A percentile compares a stretch with the other conserved stretches of the same genome.
Evolutionary conservation across 73 alveolate species (phyloP).

Genomic region (Symbiodinium pilosum): DNA sequence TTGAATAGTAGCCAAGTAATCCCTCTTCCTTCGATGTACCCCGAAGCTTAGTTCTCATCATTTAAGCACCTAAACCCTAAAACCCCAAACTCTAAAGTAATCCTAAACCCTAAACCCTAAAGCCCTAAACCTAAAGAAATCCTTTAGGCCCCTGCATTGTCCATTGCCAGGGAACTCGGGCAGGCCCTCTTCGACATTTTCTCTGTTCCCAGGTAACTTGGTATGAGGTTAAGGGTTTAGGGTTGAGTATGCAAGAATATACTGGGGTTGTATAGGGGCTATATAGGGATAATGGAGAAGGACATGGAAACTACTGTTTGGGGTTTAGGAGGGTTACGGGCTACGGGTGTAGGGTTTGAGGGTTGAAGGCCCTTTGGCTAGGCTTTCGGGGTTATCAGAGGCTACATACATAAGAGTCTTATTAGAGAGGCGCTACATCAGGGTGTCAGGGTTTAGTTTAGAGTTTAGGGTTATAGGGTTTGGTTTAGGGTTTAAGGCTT

Average conservation of each 20-base stretch:
- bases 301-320: not conserved
- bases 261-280: too few species aligned
- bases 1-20: too few species aligned
- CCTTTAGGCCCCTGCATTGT: not conserved
- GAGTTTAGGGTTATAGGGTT: not conserved
- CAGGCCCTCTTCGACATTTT: not conserved
- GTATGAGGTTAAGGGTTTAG: not conserved
- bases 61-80: too few species aligned
- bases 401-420: too few species aligned
- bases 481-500: not conserved
- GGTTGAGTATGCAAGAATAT: not conserved
- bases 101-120: too few species aligned
- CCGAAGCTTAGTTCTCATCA: too few species aligned
- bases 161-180: not conserved
- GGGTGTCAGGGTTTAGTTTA: not conserved
- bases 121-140: not conserved
- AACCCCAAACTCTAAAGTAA: too few species aligned
- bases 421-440: not conserved
- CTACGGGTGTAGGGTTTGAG: not conserved
- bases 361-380: not conserved
- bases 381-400: too few species aligned
- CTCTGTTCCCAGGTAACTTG: not conserved
- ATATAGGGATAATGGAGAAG: too few species aligned
- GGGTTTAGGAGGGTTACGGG: not conserved
- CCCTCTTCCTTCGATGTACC: too few species aligned